These are phyloP conservation scores for Candida awuae DNA, from an alignment of 805 yeast genomes.

Conservation along the genomic window DNA sequence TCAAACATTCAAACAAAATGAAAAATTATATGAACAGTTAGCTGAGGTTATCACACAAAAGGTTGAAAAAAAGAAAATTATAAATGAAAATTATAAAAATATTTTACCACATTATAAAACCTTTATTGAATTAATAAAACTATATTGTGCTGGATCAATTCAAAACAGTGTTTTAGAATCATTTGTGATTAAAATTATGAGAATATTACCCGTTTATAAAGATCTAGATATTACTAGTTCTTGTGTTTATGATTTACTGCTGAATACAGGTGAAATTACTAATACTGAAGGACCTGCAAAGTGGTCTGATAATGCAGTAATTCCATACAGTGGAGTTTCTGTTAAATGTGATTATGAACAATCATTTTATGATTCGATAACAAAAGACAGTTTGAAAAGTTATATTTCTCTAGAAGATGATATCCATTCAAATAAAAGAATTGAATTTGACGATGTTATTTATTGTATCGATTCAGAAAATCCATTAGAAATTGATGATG, in stretches of 20 bases:
- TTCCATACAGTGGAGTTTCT: constrained; percentile 39
- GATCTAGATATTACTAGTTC: constrained; percentile 43
- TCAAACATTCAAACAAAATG: constrained; percentile 21
- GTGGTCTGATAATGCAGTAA: constrained; percentile 39
- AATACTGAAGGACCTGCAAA: constrained; percentile 40
- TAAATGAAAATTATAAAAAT: background rate
- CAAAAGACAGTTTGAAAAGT: constrained; percentile 13
- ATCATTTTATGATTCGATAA: constrained; percentile 31
- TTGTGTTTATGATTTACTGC: constrained; percentile 43
- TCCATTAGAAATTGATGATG: constrained; percentile 93
- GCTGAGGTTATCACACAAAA: constrained; percentile 16
- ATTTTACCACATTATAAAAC: constrained; percentile 29
- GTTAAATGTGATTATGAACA: constrained; percentile 37
- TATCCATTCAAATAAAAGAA: constrained; percentile 22
- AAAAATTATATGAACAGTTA: constrained; percentile 21
- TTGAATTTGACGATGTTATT: constrained; percentile 40
- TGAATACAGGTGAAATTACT: constrained; percentile 24
- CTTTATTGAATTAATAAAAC: constrained; percentile 40
- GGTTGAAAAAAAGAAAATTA: constrained; percentile 2
- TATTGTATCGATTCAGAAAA: constrained; percentile 76
- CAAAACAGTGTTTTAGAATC: constrained; percentile 42
- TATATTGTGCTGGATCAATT: constrained; percentile 49
- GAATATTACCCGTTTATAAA: constrained; percentile 25
- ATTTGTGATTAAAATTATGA: constrained; percentile 34
- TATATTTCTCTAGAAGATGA: constrained; percentile 18